These are phyloP conservation scores for Paracoccidioides lutzii DNA, from an alignment of 2,329 filamentous ascomycete genomes.

Conservation along the genomic window DNA sequence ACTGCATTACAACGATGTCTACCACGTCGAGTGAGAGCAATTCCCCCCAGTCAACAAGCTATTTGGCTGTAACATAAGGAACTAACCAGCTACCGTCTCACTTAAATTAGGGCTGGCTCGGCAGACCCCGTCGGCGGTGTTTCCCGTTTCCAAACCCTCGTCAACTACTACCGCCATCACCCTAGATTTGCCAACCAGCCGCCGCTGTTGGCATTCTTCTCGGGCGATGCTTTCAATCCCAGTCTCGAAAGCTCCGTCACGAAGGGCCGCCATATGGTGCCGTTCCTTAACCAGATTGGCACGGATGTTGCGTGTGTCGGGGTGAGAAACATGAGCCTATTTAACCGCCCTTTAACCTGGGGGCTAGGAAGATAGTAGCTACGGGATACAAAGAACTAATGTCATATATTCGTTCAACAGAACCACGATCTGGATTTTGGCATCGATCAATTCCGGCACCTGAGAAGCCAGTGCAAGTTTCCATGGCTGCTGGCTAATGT, in stretches of 20 bases:
- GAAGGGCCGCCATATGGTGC: conserved; percentile 84
- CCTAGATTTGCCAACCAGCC: conserved; percentile 50
- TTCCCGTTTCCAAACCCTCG: conserved; percentile 64
- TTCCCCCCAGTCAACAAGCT: not conserved
- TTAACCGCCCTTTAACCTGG: not conserved
- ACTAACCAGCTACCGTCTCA: not conserved
- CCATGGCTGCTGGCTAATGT: conserved; percentile 87
- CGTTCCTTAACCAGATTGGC: conserved; percentile 62
- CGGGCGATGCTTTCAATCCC: conserved; percentile 85
- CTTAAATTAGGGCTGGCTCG: conserved; percentile 42
- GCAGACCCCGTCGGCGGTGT: conserved; percentile 74
- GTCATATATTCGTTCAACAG: conserved; percentile 26
- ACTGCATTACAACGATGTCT: conserved; percentile 87
- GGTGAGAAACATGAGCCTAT: conserved; percentile 34
- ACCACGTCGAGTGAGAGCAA: conserved; percentile 57
- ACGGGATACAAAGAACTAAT: not conserved
- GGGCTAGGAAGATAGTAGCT: too few relatives aligned
- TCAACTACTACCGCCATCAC: conserved; percentile 59
- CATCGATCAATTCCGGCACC: conserved; percentile 61
- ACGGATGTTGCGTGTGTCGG: conserved; percentile 74
- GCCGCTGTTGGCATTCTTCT: conserved; percentile 65
- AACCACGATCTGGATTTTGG: conserved; percentile 94
- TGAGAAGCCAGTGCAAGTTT: conserved; percentile 63
- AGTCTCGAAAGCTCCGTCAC: conserved; percentile 80
- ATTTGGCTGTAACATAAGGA: not conserved